Conservation (phyloP, 352 stramenopile species). For the Phytophthora litchii region DNA sequence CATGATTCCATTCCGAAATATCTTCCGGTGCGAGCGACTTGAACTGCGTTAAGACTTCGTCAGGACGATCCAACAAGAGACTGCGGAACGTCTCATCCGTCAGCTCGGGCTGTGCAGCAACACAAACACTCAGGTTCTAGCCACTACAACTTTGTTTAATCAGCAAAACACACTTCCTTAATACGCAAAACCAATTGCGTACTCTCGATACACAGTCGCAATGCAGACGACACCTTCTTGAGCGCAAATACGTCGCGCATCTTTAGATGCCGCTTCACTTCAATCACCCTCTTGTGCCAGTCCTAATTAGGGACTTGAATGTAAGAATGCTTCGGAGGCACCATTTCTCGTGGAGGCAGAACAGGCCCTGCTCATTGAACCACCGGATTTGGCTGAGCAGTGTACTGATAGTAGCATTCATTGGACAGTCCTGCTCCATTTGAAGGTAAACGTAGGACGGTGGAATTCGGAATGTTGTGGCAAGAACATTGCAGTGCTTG, state of each 20-base stretch:
- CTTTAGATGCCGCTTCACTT: background rate
- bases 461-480: too few relatives aligned
- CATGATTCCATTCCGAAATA: conserved; percentile 44
- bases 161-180: conserved; percentile 22
- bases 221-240: conserved; percentile 55
- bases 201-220: conserved; percentile 56
- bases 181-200: conserved; percentile 36
- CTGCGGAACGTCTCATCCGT: conserved; percentile 54
- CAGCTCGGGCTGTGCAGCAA: conserved; percentile 24
- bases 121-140: conserved; percentile 2
- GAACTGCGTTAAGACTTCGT: conserved; percentile 41
- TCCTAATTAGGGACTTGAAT: too few relatives aligned
- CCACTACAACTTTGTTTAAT: background rate
- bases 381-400: too few relatives aligned
- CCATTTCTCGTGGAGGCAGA: too few relatives aligned
- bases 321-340: too few relatives aligned
- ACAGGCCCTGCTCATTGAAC: too few relatives aligned
- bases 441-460: too few relatives aligned
- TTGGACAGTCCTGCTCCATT: too few relatives aligned
- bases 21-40: conserved; percentile 30
- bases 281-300: too few relatives aligned
- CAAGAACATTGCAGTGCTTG: too few relatives aligned
- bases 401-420: too few relatives aligned
- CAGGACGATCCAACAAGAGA: conserved; percentile 45
- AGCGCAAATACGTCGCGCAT: conserved; percentile 64